phyloP scores from a whole-genome alignment of 495 filamentous ascomycete genomes.

The Glutinoglossum americanum region DNA sequence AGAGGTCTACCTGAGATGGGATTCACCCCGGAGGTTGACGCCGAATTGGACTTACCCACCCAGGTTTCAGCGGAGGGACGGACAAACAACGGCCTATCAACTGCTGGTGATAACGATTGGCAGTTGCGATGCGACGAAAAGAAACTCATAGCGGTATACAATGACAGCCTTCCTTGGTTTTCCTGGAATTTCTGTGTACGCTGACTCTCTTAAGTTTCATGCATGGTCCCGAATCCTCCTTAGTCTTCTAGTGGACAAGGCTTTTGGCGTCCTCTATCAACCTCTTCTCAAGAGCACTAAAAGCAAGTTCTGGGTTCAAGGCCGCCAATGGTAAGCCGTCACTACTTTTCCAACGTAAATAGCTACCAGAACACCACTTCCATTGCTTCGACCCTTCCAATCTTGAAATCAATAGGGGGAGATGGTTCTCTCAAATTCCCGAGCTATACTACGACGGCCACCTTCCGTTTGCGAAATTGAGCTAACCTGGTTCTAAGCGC shows the following conservation, averaged over 20 bases:
- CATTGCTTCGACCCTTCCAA: not conserved
- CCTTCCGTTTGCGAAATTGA: not conserved
- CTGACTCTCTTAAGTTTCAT: slow-evolving; percentile 14
- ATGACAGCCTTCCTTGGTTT: slow-evolving; percentile 4
- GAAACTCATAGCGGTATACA: not conserved
- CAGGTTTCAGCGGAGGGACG: not conserved
- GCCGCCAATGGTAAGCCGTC: not conserved
- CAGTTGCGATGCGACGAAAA: not conserved
- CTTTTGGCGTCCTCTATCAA: slow-evolving; percentile 25
- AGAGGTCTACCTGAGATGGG: slow-evolving; percentile 14
- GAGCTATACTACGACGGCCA: not conserved
- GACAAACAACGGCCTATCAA: not conserved
- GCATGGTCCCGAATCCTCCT: slow-evolving; percentile 27
- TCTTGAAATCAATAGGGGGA: too few species aligned
- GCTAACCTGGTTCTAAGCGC: slow-evolving; percentile 17
- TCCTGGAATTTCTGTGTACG: slow-evolving; percentile 12
- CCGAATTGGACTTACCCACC: not conserved
- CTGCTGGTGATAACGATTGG: not conserved
- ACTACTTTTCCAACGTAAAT: not conserved
- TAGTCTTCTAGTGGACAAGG: slow-evolving; percentile 21
- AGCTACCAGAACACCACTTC: not conserved
- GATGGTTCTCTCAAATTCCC: too few species aligned
- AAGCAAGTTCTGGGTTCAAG: slow-evolving; percentile 27
- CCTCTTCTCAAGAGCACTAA: slow-evolving; percentile 34
- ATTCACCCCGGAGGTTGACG: slow-evolving; percentile 1